Evolutionary conservation across 306 rosid genomes (phyloP).

Genomic region (Fragaria nilgerrensis): DNA sequence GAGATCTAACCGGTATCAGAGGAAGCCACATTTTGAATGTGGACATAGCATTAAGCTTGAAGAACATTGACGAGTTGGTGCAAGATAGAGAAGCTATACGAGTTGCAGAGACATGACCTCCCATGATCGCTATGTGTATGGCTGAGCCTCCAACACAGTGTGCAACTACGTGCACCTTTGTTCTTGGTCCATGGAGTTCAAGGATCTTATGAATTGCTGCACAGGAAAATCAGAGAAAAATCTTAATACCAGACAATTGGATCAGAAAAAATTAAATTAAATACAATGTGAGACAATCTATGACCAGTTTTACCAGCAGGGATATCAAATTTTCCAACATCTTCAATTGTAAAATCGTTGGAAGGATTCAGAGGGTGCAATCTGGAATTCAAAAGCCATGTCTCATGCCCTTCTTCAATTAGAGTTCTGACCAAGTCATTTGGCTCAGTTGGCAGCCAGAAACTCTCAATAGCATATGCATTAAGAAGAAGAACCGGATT

Average conservation of each 20-base stretch:
- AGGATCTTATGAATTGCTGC: slow-evolving; percentile 35
- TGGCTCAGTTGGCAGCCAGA: slow-evolving; percentile 33
- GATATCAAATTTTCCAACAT: slow-evolving; percentile 39
- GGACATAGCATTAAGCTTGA: slow-evolving; percentile 32
- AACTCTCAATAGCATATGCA: slow-evolving; percentile 36
- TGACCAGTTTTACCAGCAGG: slow-evolving; percentile 29
- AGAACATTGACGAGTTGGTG: slow-evolving; percentile 42
- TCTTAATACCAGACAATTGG: neutral
- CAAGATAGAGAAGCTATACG: slow-evolving; percentile 38
- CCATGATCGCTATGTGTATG: slow-evolving; percentile 39
- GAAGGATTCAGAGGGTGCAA: slow-evolving; percentile 26
- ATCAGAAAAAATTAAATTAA: neutral
- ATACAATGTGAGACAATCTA: neutral
- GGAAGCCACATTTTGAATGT: slow-evolving; percentile 41
- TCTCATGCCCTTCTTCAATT: slow-evolving; percentile 35
- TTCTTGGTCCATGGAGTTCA: slow-evolving; percentile 25
- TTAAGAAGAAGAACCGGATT: slow-evolving; percentile 35
- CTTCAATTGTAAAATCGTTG: slow-evolving; percentile 36
- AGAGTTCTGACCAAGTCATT: slow-evolving; percentile 35
- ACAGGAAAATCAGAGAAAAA: neutral
- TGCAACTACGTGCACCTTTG: slow-evolving; percentile 32
- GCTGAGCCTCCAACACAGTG: slow-evolving; percentile 43
- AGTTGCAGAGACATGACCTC: slow-evolving; percentile 30
- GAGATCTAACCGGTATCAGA: slow-evolving; percentile 18
- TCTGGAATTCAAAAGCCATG: slow-evolving; percentile 34